Percentiles rank a stretch among this genome's conserved stretches.
phyloP scores from a whole-genome alignment of 805 yeast species.

The Candida ipomoeae region DNA sequence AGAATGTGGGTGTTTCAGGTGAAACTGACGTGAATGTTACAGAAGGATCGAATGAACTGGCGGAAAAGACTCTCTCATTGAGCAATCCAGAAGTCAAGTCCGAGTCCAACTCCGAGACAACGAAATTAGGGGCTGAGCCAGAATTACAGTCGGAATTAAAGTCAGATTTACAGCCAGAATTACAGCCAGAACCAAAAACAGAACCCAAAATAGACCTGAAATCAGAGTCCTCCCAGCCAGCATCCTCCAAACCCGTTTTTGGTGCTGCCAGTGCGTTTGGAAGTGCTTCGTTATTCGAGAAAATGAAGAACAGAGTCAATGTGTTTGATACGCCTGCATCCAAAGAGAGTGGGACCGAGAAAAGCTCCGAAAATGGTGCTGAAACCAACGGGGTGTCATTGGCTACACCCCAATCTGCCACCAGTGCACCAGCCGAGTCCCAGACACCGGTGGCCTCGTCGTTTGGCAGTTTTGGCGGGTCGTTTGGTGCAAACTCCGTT shows the following conservation, averaged over 20 bases:
- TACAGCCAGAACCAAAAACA: no score
- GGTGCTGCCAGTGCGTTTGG: conserved; percentile 44
- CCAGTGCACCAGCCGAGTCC: background rate
- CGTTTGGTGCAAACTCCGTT: conserved; percentile 45
- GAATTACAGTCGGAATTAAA: no score
- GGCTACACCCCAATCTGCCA: background rate
- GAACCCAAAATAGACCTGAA: no score
- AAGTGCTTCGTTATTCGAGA: conserved; percentile 22
- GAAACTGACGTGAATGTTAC: background rate
- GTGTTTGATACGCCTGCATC: conserved; percentile 24
- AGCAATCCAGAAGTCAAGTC: no score
- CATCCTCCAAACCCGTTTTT: conserved; percentile 25
- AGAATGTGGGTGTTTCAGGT: no score
- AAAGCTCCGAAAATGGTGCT: background rate
- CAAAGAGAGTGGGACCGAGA: background rate
- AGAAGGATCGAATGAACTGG: background rate
- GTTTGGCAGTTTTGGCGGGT: conserved; percentile 18
- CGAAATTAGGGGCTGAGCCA: no score
- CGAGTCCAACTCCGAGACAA: no score
- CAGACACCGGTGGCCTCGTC: conserved; percentile 8
- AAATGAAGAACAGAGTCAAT: conserved; percentile 21
- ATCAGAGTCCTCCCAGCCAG: background rate
- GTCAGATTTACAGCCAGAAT: no score
- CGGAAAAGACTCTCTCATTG: background rate
- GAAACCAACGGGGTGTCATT: background rate